These are phyloP conservation scores for Bolboschoenoplectus hybrid DNA, from an alignment of 202 grass and related monocot species.

Conservation along the genomic window DNA sequence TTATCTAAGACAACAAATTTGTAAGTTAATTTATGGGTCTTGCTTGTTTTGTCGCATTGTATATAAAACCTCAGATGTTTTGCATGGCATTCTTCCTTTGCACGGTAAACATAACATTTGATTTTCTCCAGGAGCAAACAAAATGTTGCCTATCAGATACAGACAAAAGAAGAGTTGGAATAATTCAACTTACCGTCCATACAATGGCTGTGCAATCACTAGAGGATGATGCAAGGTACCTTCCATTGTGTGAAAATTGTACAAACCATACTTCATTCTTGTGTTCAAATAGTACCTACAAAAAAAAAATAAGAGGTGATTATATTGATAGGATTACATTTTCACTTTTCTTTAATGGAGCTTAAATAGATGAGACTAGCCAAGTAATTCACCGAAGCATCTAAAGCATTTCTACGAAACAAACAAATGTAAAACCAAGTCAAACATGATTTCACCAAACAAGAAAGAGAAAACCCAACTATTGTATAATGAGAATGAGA, in stretches of 20 bases:
- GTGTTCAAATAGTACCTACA: slow-evolving; percentile 92
- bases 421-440: slow-evolving; percentile 18
- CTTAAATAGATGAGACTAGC: background rate
- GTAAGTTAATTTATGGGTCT: background rate
- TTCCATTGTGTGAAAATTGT: slow-evolving; percentile 94
- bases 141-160: slow-evolving; percentile 1
- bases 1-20: background rate
- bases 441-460: background rate
- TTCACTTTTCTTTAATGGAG: slow-evolving; percentile 6
- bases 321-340: background rate
- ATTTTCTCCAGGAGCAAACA: background rate
- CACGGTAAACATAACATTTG: slow-evolving; percentile 15
- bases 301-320: slow-evolving; percentile 45
- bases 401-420: background rate
- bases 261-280: slow-evolving; percentile 99
- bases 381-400: background rate
- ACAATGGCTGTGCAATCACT: slow-evolving; percentile 93
- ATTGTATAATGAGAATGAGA: background rate
- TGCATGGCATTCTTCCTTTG: background rate
- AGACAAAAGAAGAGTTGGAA: slow-evolving; percentile 10
- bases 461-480: background rate
- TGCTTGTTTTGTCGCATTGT: background rate
- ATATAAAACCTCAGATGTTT: slow-evolving; percentile 4
- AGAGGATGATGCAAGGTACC: slow-evolving; percentile 86
- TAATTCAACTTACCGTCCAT: slow-evolving; percentile 71